A percentile compares a stretch with the other conserved stretches of the same genome.
Conservation (phyloP, 225 moss, liverwort and hornwort species). For the Pseudisothecium myosuroides region DNA sequence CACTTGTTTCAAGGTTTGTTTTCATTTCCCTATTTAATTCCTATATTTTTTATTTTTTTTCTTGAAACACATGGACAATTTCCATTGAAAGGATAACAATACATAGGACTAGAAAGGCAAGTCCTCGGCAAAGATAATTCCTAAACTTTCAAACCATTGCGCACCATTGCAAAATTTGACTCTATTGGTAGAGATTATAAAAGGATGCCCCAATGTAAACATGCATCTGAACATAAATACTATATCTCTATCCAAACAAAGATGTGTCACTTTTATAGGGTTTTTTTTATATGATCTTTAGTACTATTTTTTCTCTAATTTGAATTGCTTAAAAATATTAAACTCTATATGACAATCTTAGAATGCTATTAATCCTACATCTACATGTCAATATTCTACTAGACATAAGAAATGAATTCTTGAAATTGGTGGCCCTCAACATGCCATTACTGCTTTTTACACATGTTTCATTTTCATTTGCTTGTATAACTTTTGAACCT, state of each 20-base stretch:
- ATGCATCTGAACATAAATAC: too few relatives aligned
- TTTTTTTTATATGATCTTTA: not conserved
- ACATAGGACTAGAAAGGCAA: too few relatives aligned
- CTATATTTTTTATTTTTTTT: too few relatives aligned
- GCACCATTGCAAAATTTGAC: not conserved
- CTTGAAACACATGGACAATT: too few relatives aligned
- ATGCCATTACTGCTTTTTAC: not conserved
- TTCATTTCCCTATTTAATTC: not conserved
- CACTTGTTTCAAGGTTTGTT: too few relatives aligned
- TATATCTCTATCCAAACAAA: not conserved
- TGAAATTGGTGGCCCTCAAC: rapidly evolving
- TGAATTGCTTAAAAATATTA: not conserved
- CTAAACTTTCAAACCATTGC: too few relatives aligned
- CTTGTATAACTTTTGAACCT: not conserved
- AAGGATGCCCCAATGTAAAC: rapidly evolving
- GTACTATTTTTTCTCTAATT: rapidly evolving
- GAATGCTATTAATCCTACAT: not conserved
- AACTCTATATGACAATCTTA: not conserved
- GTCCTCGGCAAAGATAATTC: too few relatives aligned
- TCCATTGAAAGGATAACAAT: too few relatives aligned
- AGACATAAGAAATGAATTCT: not conserved
- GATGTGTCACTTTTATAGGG: not conserved
- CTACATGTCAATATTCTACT: not conserved
- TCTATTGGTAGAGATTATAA: not conserved
- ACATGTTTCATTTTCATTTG: not conserved